Evolutionary conservation across 306 rosid species (phyloP), one percentile per base, ranked within the genome.

Genomic region (Mimosa pudica): DNA sequence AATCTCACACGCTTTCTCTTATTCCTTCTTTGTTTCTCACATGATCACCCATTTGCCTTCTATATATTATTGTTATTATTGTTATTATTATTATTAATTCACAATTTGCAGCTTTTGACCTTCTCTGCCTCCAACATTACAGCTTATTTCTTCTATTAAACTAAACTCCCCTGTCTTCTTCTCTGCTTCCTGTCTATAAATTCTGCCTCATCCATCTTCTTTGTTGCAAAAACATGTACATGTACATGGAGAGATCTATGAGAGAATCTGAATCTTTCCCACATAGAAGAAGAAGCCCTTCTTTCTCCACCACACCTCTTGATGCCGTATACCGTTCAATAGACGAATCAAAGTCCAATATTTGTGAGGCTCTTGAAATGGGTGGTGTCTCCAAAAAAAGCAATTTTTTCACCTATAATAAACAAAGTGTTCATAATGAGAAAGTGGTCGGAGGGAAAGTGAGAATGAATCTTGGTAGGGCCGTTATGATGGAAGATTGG

Each of bases 271-370:
- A 64, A 17, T 13, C 75, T 8, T 77, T 42, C 82, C 88, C 89
- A 18, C 92, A 89, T 30, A 89, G 97, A 24, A 89, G 87, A 80
- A 90, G 93, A 79, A 86, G 87, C n/a, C 92, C 89, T 0, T 92
- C 97, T 75, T 92, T 92, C 85, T 92, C 97, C 8, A 89, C 97
- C 30, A 77, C 75, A 11, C 92, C 90, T 16, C 86, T 90, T 0
- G 94, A 90, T 57, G 52, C 89, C 51, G 87, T 92, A 60, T 90
- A 83, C 79, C 87, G 81, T 70, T 92, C 97, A 0, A 89, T 85
- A 6, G 95, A 90, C 17, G 89, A 90, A 72, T 84, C 94, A 7
- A 87, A 86, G 78, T 80, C 89, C 58, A 79, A 81, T 60, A 68
- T 77, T 77, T 82, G 60, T 4, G 76, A 79, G 2, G 76, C 54